These are phyloP conservation scores for Arabidopsis arenosa DNA, from an alignment of 345 rosid genomes.

Conservation along the genomic window DNA sequence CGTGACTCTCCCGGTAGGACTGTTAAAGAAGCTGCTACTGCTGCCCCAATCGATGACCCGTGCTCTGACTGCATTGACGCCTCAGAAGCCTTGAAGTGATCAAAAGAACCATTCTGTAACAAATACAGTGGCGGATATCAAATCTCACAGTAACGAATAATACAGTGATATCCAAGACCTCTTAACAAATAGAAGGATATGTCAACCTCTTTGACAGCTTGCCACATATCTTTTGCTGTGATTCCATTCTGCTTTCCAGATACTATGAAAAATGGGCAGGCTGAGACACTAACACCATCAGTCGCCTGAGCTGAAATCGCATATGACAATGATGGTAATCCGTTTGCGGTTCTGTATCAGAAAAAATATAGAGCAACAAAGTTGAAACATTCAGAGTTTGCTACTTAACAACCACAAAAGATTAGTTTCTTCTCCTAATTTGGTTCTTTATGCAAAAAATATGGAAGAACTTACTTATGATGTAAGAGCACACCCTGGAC, in stretches of 20 bases:
- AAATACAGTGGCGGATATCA: constrained; percentile 12
- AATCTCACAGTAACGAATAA: neutral
- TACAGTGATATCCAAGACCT: neutral
- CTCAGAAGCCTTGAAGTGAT: constrained; percentile 53
- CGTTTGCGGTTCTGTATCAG: constrained; percentile 66
- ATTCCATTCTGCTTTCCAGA: constrained; percentile 70
- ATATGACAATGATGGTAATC: constrained; percentile 62
- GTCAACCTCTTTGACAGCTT: constrained; percentile 74
- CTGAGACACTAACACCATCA: constrained; percentile 64
- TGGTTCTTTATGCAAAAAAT: neutral
- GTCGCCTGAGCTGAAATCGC: constrained; percentile 76
- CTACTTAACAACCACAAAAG: neutral
- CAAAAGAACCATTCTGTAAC: constrained; percentile 74
- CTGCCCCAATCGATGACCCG: constrained; percentile 93
- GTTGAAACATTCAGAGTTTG: constrained; percentile 22
- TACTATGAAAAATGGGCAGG: constrained; percentile 75
- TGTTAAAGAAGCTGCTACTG: constrained; percentile 78
- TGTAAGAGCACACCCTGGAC: constrained; percentile 71
- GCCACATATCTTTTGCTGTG: constrained; percentile 90
- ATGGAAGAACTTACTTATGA: constrained; percentile 66
- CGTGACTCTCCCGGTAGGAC: constrained; percentile 61
- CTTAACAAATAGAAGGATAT: neutral
- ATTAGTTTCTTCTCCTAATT: neutral
- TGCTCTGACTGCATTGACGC: constrained; percentile 58
- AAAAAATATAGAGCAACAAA: constrained; percentile 9